Percentiles rank a stretch among this genome's conserved stretches.
These are phyloP conservation scores for Hyphopichia homilentoma DNA, from an alignment of 805 yeast genomes.

Conservation along the genomic window DNA sequence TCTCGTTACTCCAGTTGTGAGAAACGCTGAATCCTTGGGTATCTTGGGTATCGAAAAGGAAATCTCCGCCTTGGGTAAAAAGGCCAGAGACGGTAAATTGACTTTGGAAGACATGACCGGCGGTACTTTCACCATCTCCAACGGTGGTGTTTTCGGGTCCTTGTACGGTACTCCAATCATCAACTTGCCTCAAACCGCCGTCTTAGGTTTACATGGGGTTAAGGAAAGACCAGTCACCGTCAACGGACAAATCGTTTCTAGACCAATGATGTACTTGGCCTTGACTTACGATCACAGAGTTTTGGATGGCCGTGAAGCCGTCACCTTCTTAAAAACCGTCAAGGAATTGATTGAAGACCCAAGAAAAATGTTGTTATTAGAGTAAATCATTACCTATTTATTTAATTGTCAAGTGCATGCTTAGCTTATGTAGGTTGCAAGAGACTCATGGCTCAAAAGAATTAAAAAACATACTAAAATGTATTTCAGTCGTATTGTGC, in stretches of 20 bases:
- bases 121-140: conserved; percentile 98
- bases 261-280: conserved; percentile 99
- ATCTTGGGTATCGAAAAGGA: conserved; percentile 88
- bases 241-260: conserved; percentile 89
- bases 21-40: conserved; percentile 90
- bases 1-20: conserved; percentile 93
- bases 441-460: too few relatives aligned
- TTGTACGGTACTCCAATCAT: conserved; percentile 97
- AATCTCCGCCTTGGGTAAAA: conserved; percentile 74
- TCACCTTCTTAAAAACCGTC: conserved; percentile 90
- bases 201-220: conserved; percentile 94
- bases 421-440: not conserved
- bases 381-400: conserved; percentile 9
- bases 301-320: conserved; percentile 98
- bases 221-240: conserved; percentile 97
- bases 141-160: conserved; percentile 99
- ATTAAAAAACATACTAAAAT: too few relatives aligned
- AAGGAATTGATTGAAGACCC: conserved; percentile 99
- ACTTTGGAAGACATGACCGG: conserved; percentile 98
- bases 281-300: conserved; percentile 98
- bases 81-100: conserved; percentile 96
- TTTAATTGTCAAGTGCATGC: not conserved
- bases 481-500: too few relatives aligned
- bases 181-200: conserved; percentile 98
- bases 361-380: conserved; percentile 80